A percentile compares a stretch with the other conserved stretches of the same genome.
Conservation (phyloP, 805 yeast genomes). For the Yamadazyma kitorensis region DNA sequence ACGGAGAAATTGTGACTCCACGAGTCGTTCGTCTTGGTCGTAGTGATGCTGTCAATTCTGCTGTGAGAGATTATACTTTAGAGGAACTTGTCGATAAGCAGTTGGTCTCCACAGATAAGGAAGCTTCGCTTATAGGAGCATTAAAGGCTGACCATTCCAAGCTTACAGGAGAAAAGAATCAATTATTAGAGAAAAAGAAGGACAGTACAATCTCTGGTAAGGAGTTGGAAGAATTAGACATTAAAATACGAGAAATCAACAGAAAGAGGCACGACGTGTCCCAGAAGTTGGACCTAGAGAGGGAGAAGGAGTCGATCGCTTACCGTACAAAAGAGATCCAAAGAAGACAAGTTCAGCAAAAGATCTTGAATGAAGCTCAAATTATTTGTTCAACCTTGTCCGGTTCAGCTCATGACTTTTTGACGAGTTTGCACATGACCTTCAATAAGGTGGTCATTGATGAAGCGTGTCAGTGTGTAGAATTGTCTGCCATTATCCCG, state of each 20-base stretch:
- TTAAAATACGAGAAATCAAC: conserved; percentile 53
- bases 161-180: conserved; percentile 57
- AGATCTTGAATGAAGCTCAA: conserved; percentile 69
- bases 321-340: conserved; percentile 75
- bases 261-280: conserved; percentile 67
- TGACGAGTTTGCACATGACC: conserved; percentile 67
- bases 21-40: conserved; percentile 84
- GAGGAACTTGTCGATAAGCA: conserved; percentile 80
- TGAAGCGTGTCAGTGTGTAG: conserved; percentile 98
- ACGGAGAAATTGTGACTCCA: conserved; percentile 56
- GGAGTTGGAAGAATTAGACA: conserved; percentile 45
- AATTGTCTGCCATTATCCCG: conserved; percentile 87
- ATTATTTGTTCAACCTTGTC: conserved; percentile 90
- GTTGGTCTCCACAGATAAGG: conserved; percentile 36
- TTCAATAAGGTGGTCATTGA: conserved; percentile 92
- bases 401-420: conserved; percentile 88
- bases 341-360: conserved; percentile 70
- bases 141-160: conserved; percentile 50
- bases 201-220: conserved; percentile 33
- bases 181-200: conserved; percentile 23
- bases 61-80: conserved; percentile 77
- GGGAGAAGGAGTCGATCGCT: conserved; percentile 69
- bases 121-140: conserved; percentile 27
- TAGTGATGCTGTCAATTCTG: conserved; percentile 79
- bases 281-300: conserved; percentile 67